Percentiles rank a stretch among this genome's conserved stretches.
These are phyloP conservation scores for Solanum ossicruentum DNA, from an alignment of 257 asterid species.

Conservation along the genomic window DNA sequence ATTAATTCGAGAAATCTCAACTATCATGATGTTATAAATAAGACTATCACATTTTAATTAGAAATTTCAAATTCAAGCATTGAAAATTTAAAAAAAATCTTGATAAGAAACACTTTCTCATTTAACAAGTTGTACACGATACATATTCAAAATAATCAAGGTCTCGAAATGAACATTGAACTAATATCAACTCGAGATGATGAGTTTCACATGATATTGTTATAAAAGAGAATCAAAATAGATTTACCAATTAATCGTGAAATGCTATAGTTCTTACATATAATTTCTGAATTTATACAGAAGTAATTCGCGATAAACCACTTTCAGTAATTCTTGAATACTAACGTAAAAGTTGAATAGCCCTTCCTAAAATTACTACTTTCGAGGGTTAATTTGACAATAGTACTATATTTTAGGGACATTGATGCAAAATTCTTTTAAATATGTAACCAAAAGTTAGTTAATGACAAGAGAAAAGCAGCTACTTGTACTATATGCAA, in stretches of 20 bases:
- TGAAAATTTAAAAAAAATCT: too few species aligned
- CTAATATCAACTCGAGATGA: background rate
- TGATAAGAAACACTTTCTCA: background rate
- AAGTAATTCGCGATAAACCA: too few species aligned
- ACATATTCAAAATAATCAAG: accelerated
- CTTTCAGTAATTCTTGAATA: too few species aligned
- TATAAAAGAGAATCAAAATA: background rate
- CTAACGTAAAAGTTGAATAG: background rate
- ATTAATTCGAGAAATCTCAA: background rate
- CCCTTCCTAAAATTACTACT: background rate
- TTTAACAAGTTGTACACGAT: background rate
- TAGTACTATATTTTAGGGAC: background rate
- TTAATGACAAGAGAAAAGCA: background rate
- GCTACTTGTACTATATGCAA: background rate
- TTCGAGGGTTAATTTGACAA: background rate
- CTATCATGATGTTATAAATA: background rate
- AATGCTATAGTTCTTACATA: too few species aligned
- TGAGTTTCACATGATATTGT: background rate
- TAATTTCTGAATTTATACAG: too few species aligned
- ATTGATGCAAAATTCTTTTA: background rate
- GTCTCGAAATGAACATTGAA: accelerated
- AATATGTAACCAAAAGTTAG: background rate
- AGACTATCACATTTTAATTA: background rate
- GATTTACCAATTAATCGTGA: too few species aligned
- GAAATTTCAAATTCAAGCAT: too few species aligned